phyloP scores from a whole-genome alignment of 768 basidiomycete species.

The Tephrocybe sp. region DNA sequence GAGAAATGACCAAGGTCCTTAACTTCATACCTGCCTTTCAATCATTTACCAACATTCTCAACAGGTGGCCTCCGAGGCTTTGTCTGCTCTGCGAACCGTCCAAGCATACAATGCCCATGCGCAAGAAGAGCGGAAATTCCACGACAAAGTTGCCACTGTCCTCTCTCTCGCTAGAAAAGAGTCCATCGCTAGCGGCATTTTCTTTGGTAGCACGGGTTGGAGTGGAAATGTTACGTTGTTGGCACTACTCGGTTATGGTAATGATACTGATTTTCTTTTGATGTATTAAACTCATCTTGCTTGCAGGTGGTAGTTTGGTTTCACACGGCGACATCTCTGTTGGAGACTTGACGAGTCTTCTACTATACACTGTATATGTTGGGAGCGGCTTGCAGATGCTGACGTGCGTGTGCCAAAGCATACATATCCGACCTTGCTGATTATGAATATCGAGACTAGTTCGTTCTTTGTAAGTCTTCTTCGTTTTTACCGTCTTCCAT shows the following conservation, averaged over 20 bases:
- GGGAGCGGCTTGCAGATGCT: constrained; percentile 79
- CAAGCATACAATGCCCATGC: constrained; percentile 87
- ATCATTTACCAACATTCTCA: too few relatives aligned
- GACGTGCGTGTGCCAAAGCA: constrained; percentile 47
- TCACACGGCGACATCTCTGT: constrained; percentile 86
- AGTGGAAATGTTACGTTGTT: constrained; percentile 92
- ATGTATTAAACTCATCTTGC: neutral
- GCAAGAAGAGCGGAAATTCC: constrained; percentile 79
- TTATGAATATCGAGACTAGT: constrained; percentile 23
- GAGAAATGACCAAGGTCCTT: constrained; percentile 92
- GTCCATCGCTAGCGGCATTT: constrained; percentile 87
- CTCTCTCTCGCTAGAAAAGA: constrained; percentile 81
- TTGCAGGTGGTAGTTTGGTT: constrained; percentile 84
- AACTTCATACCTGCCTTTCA: too few relatives aligned
- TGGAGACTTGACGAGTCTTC: constrained; percentile 85
- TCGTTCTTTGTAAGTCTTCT: constrained; percentile 48
- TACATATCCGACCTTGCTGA: constrained; percentile 2
- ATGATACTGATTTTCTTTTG: neutral
- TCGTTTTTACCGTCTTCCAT: constrained; percentile 39
- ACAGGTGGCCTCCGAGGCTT: constrained; percentile 85
- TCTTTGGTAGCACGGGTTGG: constrained; percentile 91
- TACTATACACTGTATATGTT: constrained; percentile 91
- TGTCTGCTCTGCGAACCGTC: constrained; percentile 84
- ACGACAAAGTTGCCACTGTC: constrained; percentile 61
- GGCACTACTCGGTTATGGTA: constrained; percentile 89